phyloP scores from a whole-genome alignment of 2,329 filamentous ascomycete species.

The Diplodia intermedia region DNA sequence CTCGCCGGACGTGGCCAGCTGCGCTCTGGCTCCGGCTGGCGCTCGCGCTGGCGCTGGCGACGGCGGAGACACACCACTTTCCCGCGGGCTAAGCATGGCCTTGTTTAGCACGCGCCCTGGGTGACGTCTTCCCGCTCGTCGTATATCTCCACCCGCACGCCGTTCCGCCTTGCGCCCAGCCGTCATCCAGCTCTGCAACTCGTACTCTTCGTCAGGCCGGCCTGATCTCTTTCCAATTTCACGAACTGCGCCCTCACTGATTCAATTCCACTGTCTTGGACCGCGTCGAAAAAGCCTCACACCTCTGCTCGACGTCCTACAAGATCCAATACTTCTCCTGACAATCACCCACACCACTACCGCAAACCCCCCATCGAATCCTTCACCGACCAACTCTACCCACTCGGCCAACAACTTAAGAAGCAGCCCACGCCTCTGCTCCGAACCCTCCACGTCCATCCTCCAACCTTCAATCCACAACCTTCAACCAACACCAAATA shows the following conservation, averaged over 20 bases:
- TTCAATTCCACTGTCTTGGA: background rate
- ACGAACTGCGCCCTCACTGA: background rate
- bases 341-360: slow-evolving; percentile 18
- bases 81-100: slow-evolving; percentile 11
- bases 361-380: background rate
- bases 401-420: background rate
- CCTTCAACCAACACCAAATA: background rate
- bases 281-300: slow-evolving; percentile 13
- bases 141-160: background rate
- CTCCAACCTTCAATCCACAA: background rate
- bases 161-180: background rate
- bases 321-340: slow-evolving; percentile 30
- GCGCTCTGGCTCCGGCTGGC: background rate
- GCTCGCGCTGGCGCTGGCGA: too few species aligned
- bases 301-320: slow-evolving; percentile 15
- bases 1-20: background rate
- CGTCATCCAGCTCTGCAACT: background rate
- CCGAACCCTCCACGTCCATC: background rate
- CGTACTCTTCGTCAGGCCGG: background rate
- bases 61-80: background rate
- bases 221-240: background rate
- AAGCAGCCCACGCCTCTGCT: background rate
- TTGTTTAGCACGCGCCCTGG: slow-evolving; percentile 7
- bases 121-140: slow-evolving; percentile 11
- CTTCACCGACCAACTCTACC: slow-evolving; percentile 8